A percentile compares a stretch with the other conserved stretches of the same genome.
Evolutionary conservation across 495 filamentous ascomycete species (phyloP).

Genomic region (Cudoniella acicularis): DNA sequence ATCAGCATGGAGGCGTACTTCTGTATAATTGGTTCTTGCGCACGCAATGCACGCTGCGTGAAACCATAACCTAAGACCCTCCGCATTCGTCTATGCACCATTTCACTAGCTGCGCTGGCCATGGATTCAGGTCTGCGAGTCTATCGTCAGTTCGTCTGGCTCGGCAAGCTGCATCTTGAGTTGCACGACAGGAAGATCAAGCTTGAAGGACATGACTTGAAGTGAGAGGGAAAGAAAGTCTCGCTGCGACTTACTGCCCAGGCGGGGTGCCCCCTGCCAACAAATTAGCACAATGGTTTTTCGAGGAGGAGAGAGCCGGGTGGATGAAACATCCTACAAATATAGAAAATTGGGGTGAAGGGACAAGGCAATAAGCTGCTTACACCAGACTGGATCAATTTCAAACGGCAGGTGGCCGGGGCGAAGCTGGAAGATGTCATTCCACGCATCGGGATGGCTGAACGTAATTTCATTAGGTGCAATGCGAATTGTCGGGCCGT

Average conservation of each 20-base stretch:
- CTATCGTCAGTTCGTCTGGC: neutral
- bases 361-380: too few relatives aligned
- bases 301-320: too few relatives aligned
- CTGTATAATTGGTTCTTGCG: conserved; percentile 41
- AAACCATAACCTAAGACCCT: conserved; percentile 50
- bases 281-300: too few relatives aligned
- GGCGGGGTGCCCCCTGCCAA: too few relatives aligned
- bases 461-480: conserved; percentile 50
- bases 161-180: neutral
- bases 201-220: neutral
- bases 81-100: conserved; percentile 26
- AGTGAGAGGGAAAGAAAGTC: neutral
- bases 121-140: neutral
- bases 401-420: neutral
- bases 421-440: conserved; percentile 5
- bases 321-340: too few relatives aligned
- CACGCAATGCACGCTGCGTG: conserved; percentile 42
- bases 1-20: conserved; percentile 45
- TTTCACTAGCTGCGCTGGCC: neutral
- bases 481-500: conserved; percentile 50
- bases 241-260: neutral
- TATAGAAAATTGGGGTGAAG: too few relatives aligned
- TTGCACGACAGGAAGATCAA: neutral
- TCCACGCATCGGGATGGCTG: conserved; percentile 17
- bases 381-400: neutral